phyloP scores from a whole-genome alignment of 2,329 filamentous ascomycete genomes.

The Monosporascus cannonballus region DNA sequence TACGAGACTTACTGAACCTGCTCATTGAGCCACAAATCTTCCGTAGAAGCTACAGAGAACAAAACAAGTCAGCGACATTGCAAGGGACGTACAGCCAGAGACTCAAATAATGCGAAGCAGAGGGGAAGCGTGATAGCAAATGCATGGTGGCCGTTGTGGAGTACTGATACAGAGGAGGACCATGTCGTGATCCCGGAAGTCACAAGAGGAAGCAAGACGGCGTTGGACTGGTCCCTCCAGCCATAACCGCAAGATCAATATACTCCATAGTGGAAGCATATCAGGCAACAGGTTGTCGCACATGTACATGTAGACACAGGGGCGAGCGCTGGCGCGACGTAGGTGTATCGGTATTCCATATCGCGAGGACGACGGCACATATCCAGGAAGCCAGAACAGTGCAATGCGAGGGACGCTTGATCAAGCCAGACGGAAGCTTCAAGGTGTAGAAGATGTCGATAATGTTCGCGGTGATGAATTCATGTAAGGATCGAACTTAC shows the following conservation, averaged over 20 bases:
- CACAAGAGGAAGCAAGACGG: no score
- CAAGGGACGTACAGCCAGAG: background rate
- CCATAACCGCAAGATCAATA: no score
- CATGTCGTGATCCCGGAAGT: no score
- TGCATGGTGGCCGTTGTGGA: no score
- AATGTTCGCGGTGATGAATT: background rate
- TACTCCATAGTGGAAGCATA: no score
- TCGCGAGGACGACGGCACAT: background rate
- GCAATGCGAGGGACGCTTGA: background rate
- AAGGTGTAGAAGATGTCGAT: background rate
- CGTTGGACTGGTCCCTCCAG: no score
- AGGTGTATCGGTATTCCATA: background rate
- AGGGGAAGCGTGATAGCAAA: no score
- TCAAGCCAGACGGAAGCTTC: background rate
- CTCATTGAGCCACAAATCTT: conserved; percentile 36
- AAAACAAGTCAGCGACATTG: conserved; percentile 10
- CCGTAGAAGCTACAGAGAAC: conserved; percentile 26
- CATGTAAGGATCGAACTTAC: conserved; percentile 13
- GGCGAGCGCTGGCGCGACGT: background rate
- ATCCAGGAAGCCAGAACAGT: background rate
- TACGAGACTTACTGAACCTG: conserved; percentile 23
- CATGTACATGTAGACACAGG: background rate
- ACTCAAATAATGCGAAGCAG: background rate
- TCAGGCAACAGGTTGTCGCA: background rate
- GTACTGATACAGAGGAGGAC: no score